Evolutionary conservation across 352 stramenopile genomes (phyloP), one percentile per base, ranked within the genome.

Genomic region (Pythium dissimile): DNA sequence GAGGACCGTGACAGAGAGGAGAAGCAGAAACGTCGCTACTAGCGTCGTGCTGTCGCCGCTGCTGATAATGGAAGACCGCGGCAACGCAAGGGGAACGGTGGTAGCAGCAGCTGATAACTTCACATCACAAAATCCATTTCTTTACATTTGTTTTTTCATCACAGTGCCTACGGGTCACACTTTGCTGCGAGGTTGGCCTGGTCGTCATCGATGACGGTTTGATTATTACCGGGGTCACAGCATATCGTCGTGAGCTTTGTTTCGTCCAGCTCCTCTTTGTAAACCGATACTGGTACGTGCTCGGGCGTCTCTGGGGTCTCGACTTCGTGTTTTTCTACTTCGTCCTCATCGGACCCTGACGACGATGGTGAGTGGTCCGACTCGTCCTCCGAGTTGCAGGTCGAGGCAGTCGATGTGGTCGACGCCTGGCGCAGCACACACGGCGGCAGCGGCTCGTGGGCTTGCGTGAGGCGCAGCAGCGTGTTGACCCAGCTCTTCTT

Each of bases 401-500:
- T 61, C 20, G 62, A 56, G 4, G 55, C 30, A 1, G 61, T 52
- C 13, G 59, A 60, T 8, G 37, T 43, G 41, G 61, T 55, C 12
- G 62, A 64, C 12, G 54, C 51, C 41, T 69, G 38, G 2, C 48
- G 38, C 21, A 56, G 23, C n/a, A 59, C 28, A 42, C 51, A 67
- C 1, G 49, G 37, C 3, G 54, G 55, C 16, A 60, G 54, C 5
- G 30, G 41, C 31, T 83, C 73, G n/a, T 72, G 71, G 38, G 81
- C 73, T 51, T 83, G 80, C 26, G 73, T 86, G 35, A 86, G 51
- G 38, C 67, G 56, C 6, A 54, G 62, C 24, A 87, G 65, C 27
- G 68, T 74, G 61, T 78, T 68, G 32, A 85, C 67, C 77, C 77
- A 87, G 59, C 81, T 82, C 52, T 70, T 69, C 55, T 85, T 84